phyloP scores from a whole-genome alignment of 257 asterid genomes.

The Orobanche coerulescens region DNA sequence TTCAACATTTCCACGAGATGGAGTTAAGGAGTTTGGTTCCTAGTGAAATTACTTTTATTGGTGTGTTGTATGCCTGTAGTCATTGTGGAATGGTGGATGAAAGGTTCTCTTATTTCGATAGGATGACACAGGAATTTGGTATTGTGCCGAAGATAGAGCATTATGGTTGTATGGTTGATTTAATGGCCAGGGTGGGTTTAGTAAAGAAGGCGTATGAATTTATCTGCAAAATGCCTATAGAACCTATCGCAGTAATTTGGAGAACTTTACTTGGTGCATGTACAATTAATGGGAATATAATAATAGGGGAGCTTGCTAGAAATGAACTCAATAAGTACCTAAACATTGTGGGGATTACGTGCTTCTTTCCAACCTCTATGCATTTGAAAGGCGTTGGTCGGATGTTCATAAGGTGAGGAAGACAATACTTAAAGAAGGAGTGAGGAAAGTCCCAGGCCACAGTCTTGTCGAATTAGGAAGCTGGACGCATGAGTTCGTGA shows the following conservation, averaged over 20 bases:
- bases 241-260: conserved; percentile 78
- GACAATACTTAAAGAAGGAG: conserved; percentile 61
- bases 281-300: conserved; percentile 43
- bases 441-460: conserved; percentile 66
- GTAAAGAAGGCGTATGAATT: conserved; percentile 56
- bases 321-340: conserved; percentile 39
- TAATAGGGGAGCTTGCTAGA: conserved; percentile 51
- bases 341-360: conserved; percentile 71
- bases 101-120: conserved; percentile 54
- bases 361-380: conserved; percentile 75
- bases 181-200: conserved; percentile 69
- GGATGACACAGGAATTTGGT: conserved; percentile 40
- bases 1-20: conserved; percentile 52
- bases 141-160: conserved; percentile 72
- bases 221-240: conserved; percentile 50
- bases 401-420: conserved; percentile 55
- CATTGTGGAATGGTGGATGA: conserved; percentile 76
- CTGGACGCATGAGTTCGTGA: conserved; percentile 51
- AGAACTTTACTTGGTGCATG: conserved; percentile 74
- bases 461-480: conserved; percentile 76
- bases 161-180: conserved; percentile 81
- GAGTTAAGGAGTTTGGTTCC: conserved; percentile 44
- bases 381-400: conserved; percentile 69
- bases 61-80: conserved; percentile 81
- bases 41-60: conserved; percentile 60